Conservation (phyloP, 2,329 filamentous ascomycete species). For the Colletotrichum higginsianum region DNA sequence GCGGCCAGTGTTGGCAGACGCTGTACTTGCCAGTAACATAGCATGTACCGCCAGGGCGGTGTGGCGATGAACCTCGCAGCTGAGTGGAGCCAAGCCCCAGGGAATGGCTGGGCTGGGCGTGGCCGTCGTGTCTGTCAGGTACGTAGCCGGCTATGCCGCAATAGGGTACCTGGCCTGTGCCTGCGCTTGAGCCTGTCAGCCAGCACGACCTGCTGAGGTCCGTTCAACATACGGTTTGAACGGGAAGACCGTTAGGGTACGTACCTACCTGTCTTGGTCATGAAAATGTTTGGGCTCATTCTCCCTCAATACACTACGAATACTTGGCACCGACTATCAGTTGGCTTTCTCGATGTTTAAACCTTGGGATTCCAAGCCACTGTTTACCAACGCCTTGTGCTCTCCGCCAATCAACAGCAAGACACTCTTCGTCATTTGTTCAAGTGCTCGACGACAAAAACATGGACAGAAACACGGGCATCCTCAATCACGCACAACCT, state of each 20-base stretch:
- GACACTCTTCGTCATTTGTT: too few species aligned
- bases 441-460: neutral
- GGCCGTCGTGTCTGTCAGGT: conserved; percentile 20
- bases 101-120: conserved; percentile 6
- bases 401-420: neutral
- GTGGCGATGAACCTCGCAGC: conserved; percentile 22
- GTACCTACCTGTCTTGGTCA: neutral
- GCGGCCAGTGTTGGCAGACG: neutral
- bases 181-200: too few species aligned
- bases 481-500: neutral
- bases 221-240: neutral
- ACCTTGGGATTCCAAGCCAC: neutral
- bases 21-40: conserved; percentile 21
- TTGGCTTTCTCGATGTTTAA: neutral
- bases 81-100: neutral
- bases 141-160: conserved; percentile 19
- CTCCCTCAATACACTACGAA: too few species aligned
- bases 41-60: conserved; percentile 21
- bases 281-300: neutral
- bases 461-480: neutral
- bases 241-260: neutral
- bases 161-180: neutral
- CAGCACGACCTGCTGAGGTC: too few species aligned
- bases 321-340: neutral
- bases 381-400: neutral